Evolutionary conservation across 2,329 filamentous ascomycete species (phyloP), one percentile per base, ranked within the genome.

Genomic region (Tolypocladium paradoxum): DNA sequence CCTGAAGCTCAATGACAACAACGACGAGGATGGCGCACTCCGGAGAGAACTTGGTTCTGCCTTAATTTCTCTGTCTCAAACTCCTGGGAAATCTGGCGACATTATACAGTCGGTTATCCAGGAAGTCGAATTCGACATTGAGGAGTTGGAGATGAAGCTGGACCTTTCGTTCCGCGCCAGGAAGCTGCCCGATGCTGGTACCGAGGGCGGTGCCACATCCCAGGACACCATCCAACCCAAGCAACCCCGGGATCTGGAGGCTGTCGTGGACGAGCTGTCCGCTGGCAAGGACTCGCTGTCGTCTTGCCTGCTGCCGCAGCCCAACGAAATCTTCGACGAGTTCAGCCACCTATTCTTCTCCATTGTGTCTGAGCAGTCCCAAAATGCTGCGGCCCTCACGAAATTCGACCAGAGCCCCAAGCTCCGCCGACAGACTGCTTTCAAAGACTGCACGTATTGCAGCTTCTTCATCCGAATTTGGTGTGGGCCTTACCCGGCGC

Each of bases 381-480:
- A 74, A 49, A 64, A 70, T 49, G 60, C 65, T 2, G 64, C 64
- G 11, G 63, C 72, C n/a, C 63, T 79, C 9, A 63, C 70, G 52
- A 71, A 71, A 52, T 83, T 86, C 56, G 76, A 84, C 51, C 67
- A 76, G 9, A 68, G 76, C 7, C 72, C 81, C 0, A 72, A 82
- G 47, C 69, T 90, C 12, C 72, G 76, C 50, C 76, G 75, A 35
- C 68, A 76, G 29, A 66, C 72, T 6, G 83, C 82, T 1, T 69
- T 79, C 35, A 77, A 80, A 48, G 76, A 82, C 36, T 79, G 83
- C 38, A 81, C 87, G 24, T 90, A 86, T 61, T 73, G 90, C 53
- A 85, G 83, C 18, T 92, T 95, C 66, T 84, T 92, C 58, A 76
- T 85, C 54, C 79, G 84, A 52, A 79, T 90, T 18, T 90, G 88